Evolutionary conservation across 768 basidiomycete species (phyloP), one percentile per base, ranked within the genome.

Genomic region (Trametes villosa): DNA sequence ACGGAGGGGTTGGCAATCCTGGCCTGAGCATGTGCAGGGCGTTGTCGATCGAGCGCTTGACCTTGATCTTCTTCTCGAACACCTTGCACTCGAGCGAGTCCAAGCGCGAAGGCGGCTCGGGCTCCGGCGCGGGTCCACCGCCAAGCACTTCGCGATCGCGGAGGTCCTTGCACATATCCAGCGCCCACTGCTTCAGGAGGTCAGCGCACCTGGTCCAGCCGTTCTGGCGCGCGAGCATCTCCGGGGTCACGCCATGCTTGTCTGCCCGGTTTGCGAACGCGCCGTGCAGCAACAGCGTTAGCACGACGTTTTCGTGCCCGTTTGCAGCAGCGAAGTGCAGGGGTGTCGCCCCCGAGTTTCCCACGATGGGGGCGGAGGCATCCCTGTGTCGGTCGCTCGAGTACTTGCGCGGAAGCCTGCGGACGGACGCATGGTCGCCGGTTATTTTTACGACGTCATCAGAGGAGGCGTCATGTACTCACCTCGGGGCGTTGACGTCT

Each of bases 401-500:
- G 70, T 90, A 92, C 59, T 88, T 86, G 59, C 88, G 82, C 38
- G 88, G 87, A 33, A 91, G 79, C 68, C 91, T 91, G 60, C 9
- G 53, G 36, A 55, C 42, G 31, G 29, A 53, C 29, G 47, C 52
- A 52, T 42, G 46, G 53, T 27, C 6, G 42, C 17, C 17, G 20
- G 27, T 42, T 53, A 63, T 46, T 52, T 31, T 48, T 45, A 54
- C 58, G 40, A 6, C 54, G 40, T 30, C 7, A 55, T 11, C 12
- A 46, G 49, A n/a, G 30, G 48, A 47, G 49, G 60, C 20, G 57
- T 56, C 46, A 17, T 53, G 40, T 50, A 72, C 83, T 61, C 53
- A 92, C 91, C 96, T 86, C 53, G 94, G 89, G 4, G 95, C 95
- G 75, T 98, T 98, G 30, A 98, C 96, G 71, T 99, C 97, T n/a